A percentile compares a stretch with the other conserved stretches of the same genome.
Conservation (phyloP, 495 filamentous ascomycete species). For the Penicillium egyptiacum region DNA sequence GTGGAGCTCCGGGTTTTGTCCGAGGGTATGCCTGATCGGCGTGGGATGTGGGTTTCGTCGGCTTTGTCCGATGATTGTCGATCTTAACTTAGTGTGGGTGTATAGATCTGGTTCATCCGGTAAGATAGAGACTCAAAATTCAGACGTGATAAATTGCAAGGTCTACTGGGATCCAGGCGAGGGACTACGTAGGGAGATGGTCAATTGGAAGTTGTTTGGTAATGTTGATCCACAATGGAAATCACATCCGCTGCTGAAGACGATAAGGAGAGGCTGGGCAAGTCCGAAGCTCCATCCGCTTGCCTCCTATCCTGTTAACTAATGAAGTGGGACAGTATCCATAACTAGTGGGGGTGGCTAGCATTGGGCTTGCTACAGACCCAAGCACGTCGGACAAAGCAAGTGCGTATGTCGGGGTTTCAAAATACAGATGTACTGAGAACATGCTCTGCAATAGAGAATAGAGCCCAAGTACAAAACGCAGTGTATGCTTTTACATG, state of each 20-base stretch:
- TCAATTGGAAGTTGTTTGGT: slow-evolving; percentile 1
- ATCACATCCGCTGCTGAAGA: slow-evolving; percentile 2
- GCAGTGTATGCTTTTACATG: slow-evolving; percentile 12
- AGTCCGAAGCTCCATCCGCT: neutral
- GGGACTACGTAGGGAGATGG: neutral
- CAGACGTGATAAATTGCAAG: neutral
- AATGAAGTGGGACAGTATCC: slow-evolving; percentile 1
- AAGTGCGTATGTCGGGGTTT: neutral
- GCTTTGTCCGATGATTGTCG: neutral
- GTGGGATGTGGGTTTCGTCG: neutral
- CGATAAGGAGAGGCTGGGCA: neutral
- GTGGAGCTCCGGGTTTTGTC: neutral
- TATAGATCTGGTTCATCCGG: neutral
- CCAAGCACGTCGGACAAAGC: neutral
- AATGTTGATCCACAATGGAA: slow-evolving; percentile 1
- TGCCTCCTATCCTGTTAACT: neutral
- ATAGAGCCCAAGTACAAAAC: neutral
- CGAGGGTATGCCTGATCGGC: neutral
- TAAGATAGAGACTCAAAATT: neutral
- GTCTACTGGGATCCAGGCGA: neutral
- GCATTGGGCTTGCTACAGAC: neutral
- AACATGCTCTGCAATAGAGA: neutral
- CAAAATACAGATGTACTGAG: neutral
- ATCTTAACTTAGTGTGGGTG: neutral
- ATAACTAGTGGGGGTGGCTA: neutral